Percentiles rank a stretch among this genome's conserved stretches.
Conservation (phyloP, 805 yeast species). For the Starmerella sirachaensis region DNA sequence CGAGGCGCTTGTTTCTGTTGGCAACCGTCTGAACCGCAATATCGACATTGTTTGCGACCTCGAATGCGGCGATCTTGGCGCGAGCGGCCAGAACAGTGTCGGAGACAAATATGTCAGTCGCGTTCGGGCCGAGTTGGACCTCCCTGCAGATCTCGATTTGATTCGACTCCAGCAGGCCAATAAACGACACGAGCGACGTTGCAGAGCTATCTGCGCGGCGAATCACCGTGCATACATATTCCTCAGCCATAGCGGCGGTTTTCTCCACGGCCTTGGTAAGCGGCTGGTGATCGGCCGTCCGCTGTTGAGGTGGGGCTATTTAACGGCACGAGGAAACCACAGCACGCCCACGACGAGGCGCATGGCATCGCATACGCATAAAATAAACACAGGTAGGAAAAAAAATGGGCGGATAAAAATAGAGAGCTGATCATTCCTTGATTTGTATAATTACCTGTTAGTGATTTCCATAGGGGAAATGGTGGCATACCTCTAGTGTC, state of each 20-base stretch:
- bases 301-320: no score
- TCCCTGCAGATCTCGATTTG: not conserved
- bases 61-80: not conserved
- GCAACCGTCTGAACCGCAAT: conserved; percentile 4
- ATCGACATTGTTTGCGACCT: not conserved
- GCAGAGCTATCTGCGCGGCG: not conserved
- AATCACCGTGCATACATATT: conserved; percentile 4
- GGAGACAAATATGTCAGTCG: not conserved
- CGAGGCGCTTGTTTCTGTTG: conserved; percentile 34
- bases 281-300: no score
- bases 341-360: no score
- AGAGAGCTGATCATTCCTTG: no score
- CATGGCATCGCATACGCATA: no score
- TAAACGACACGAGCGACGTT: not conserved
- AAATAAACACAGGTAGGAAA: no score
- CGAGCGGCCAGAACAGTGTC: not conserved
- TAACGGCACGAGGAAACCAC: no score
- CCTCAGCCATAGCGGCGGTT: not conserved
- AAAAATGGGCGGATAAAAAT: no score
- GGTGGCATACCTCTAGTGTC: no score
- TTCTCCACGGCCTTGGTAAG: no score
- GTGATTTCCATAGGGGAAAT: no score
- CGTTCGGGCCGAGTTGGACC: not conserved
- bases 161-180: not conserved
- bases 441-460: no score